Evolutionary conservation across 2,329 filamentous ascomycete species (phyloP), one percentile per base, ranked within the genome.

Genomic region (Septoria linicola): DNA sequence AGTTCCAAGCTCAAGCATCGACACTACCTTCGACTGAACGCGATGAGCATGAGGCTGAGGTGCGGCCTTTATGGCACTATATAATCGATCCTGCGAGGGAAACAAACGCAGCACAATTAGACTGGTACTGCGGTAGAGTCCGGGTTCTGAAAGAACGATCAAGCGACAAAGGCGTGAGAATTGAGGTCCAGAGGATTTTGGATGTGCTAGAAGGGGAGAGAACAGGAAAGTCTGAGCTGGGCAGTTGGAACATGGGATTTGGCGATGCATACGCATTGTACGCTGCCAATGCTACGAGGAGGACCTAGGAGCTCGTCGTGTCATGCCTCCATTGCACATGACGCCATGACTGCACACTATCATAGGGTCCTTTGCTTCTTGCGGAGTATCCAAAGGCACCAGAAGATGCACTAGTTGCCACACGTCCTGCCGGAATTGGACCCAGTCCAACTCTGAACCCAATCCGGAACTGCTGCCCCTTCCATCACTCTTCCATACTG

Each of bases 91-190:
- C 14, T 2, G 31, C 31, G 3, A 16, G 4, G 8, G 17, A 16
- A 8, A 14, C 50, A 8, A 43, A 36, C n/a, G 30, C 50, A 8
- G 44, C 40, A 16, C 43, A 53, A 17, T 20, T 47, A 7, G 43
- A 53, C n/a, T 47, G 43, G 50, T 53, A 48, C 34, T 48, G 37
- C 31, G 44, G 43, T 8, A 37, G 43, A 13, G 17, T 41, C 17
- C 20, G 43, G n/a, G 43, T 53, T 16, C 10, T 53, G 19, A 20
- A 31, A 19, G 19, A 48, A 11, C n/a, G 49, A 0, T 37, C 25
- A 16, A 19, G 41, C 10, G 21, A 20, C 17, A 31, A 16, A n/a
- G 10, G n/a, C 2, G 50, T 23, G 4, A 53, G 31, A 35, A 31
- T 16, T 2, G 50, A 48, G 20, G 43, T 42, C 13, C 23, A 39